Evolutionary conservation across 202 grass and related monocot genomes (phyloP).

Genomic region (Saccharum hybrid): DNA sequence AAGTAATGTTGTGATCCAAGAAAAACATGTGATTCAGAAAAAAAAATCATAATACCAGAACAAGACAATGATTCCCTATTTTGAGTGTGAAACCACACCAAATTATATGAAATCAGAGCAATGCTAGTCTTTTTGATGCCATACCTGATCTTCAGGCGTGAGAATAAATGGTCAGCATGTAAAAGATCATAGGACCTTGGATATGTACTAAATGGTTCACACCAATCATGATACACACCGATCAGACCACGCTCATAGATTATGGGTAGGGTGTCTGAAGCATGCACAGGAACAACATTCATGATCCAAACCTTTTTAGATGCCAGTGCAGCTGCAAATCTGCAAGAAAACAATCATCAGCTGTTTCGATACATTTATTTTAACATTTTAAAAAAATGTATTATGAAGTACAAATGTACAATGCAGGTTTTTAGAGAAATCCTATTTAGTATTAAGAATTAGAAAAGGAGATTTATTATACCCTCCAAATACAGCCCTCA

Average conservation of each 20-base stretch:
- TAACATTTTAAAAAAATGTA: background rate
- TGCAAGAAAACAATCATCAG: constrained; percentile 51
- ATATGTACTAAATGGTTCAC: constrained; percentile 89
- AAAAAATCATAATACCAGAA: background rate
- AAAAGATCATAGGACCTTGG: constrained; percentile 98
- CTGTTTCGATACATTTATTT: constrained; percentile 28
- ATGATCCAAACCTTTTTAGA: constrained; percentile 93
- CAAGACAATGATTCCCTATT: background rate
- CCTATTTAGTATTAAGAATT: constrained; percentile 1
- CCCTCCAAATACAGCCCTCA: constrained; percentile 94
- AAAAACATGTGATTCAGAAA: background rate
- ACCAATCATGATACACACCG: constrained; percentile 95
- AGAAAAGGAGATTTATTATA: constrained; percentile 47
- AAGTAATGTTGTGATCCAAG: constrained; percentile 18
- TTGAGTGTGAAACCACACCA: background rate
- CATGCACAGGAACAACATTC: constrained; percentile 88
- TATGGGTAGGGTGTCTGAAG: constrained; percentile 80
- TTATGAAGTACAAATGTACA: constrained; percentile 18
- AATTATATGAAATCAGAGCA: background rate
- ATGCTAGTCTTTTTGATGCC: background rate
- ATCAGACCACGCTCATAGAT: constrained; percentile 87
- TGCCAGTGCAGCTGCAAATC: constrained; percentile 85
- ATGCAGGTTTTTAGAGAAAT: background rate
- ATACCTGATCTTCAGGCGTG: constrained; percentile 88
- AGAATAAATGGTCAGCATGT: constrained; percentile 91